A percentile compares a stretch with the other conserved stretches of the same genome.
Evolutionary conservation across 2,329 filamentous ascomycete genomes (phyloP).

Genomic region (Ceratocystis destructans): DNA sequence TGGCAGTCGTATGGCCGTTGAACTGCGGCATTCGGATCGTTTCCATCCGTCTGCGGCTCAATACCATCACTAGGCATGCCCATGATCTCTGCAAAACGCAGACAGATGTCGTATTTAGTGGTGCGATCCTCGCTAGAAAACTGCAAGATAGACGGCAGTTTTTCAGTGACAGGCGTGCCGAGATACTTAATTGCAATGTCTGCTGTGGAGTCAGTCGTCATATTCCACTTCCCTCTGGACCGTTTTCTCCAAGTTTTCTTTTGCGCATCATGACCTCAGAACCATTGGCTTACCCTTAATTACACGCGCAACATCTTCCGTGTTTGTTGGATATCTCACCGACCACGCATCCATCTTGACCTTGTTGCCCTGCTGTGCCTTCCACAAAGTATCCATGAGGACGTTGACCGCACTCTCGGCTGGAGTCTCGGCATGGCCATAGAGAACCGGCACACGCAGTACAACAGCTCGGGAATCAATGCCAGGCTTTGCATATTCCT

Average conservation of each 20-base stretch:
- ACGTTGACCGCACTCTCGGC: slow-evolving; percentile 73
- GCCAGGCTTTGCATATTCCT: slow-evolving; percentile 37
- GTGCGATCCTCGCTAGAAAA: slow-evolving; percentile 76
- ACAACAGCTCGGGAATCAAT: slow-evolving; percentile 50
- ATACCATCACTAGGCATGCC: slow-evolving; percentile 57
- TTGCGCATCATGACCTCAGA: not conserved
- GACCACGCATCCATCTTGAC: slow-evolving; percentile 81
- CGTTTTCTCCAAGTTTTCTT: not conserved
- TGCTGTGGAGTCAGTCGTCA: slow-evolving; percentile 22
- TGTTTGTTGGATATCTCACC: slow-evolving; percentile 74
- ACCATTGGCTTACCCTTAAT: slow-evolving; percentile 41
- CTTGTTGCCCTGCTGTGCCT: slow-evolving; percentile 48
- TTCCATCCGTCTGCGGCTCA: slow-evolving; percentile 54
- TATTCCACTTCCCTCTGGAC: not conserved
- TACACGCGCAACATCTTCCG: slow-evolving; percentile 70
- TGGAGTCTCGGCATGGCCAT: slow-evolving; percentile 57
- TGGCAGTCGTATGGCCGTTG: slow-evolving; percentile 81
- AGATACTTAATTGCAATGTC: slow-evolving; percentile 62
- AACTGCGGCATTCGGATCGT: slow-evolving; percentile 56
- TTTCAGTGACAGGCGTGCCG: slow-evolving; percentile 31
- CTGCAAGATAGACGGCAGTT: slow-evolving; percentile 59
- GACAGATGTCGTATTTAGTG: slow-evolving; percentile 83
- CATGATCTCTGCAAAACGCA: slow-evolving; percentile 65
- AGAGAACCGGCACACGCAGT: slow-evolving; percentile 70
- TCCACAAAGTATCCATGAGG: slow-evolving; percentile 63